phyloP scores from a whole-genome alignment of 345 rosid species.

The Cardamine occulta region DNA sequence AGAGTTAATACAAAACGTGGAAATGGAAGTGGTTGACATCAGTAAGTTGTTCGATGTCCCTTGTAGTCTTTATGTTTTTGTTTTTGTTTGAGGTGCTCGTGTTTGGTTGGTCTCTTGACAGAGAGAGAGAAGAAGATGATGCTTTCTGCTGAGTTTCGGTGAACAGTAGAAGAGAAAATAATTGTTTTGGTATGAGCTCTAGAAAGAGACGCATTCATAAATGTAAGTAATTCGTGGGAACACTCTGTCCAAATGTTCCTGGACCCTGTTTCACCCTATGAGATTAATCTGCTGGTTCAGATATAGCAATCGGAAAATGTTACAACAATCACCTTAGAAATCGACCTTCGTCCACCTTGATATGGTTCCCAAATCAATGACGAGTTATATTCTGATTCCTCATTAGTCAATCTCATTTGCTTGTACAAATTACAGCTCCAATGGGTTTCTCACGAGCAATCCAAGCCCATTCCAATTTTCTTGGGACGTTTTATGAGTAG shows the following conservation, averaged over 20 bases:
- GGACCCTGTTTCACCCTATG: not conserved
- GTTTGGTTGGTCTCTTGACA: not conserved
- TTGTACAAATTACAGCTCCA: no score
- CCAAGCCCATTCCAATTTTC: no score
- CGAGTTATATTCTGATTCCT: not conserved
- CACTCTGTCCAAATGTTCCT: no score
- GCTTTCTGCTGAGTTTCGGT: constrained; percentile 1
- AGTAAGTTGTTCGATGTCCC: constrained; percentile 27
- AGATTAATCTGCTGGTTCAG: not conserved
- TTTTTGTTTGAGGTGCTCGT: constrained; percentile 8
- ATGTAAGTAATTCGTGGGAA: no score
- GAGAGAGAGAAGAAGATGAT: constrained; percentile 9
- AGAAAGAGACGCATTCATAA: not conserved
- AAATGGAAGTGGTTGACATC: constrained; percentile 8
- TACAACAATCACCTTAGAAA: not conserved
- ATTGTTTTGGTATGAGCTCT: not conserved
- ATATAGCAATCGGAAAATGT: not conserved
- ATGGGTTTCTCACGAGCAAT: no score
- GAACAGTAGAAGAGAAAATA: not conserved
- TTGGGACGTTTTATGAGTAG: no score
- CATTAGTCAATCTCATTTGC: not conserved
- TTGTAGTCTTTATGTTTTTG: not conserved
- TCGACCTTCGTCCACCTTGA: not conserved
- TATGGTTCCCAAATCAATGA: not conserved
- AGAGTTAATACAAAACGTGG: constrained; percentile 27